These are phyloP conservation scores for Gryganskiella cystojenkinii DNA, from an alignment of 192 early-diverging fungal genomes.

Conservation along the genomic window DNA sequence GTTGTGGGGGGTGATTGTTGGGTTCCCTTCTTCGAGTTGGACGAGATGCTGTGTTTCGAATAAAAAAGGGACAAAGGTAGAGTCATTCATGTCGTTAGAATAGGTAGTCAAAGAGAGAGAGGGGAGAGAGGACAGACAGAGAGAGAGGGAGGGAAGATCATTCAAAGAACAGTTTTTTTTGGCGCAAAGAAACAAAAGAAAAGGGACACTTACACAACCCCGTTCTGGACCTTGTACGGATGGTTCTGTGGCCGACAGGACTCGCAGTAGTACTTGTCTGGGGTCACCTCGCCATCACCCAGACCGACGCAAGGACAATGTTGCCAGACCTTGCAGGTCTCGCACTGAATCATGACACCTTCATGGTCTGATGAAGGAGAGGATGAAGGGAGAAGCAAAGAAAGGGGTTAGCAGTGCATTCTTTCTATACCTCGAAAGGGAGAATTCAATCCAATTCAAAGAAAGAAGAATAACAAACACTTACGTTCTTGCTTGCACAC, in stretches of 20 bases:
- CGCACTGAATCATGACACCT: slow-evolving; percentile 63
- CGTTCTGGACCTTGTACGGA: slow-evolving; percentile 40
- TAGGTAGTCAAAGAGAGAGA: not conserved
- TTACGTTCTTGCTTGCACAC: slow-evolving; percentile 64
- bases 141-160: not conserved
- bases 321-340: slow-evolving; percentile 65
- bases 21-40: slow-evolving; percentile 15
- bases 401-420: not conserved
- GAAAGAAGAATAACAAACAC: slow-evolving; percentile 2
- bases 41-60: slow-evolving; percentile 17
- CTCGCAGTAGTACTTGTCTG: slow-evolving; percentile 63
- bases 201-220: slow-evolving; percentile 40
- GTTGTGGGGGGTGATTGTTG: not conserved
- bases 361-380: slow-evolving; percentile 50
- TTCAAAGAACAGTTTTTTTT: not conserved
- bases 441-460: not conserved
- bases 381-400: not conserved
- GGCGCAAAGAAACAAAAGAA: not conserved
- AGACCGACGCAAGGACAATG: slow-evolving; percentile 63
- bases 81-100: not conserved
- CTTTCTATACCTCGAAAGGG: not conserved
- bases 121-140: not conserved
- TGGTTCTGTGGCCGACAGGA: slow-evolving; percentile 59
- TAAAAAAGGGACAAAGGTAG: not conserved
- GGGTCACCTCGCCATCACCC: slow-evolving; percentile 55